Conservation (phyloP, 805 yeast genomes). For the Saitoella complicata region DNA sequence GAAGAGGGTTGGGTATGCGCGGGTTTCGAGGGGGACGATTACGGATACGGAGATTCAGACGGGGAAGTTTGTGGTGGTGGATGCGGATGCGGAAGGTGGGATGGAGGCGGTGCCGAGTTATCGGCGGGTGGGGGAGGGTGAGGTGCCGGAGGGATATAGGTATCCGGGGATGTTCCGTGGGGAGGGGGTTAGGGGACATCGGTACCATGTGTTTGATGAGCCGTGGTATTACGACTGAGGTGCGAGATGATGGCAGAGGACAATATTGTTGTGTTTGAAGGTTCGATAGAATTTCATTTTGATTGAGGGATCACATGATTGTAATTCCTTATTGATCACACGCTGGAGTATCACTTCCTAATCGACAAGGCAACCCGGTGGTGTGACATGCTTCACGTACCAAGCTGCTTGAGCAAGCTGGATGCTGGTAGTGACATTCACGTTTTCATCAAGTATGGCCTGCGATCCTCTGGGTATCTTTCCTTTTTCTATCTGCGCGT, state of each 20-base stretch:
- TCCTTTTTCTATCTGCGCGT: too few species aligned
- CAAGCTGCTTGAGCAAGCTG: too few species aligned
- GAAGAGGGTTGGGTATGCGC: constrained; percentile 81
- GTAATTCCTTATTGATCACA: too few species aligned
- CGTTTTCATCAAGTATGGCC: too few species aligned
- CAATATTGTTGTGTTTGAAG: neutral
- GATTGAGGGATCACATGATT: too few species aligned
- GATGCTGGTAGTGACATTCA: too few species aligned
- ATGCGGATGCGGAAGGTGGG: constrained; percentile 9
- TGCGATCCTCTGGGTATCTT: too few species aligned
- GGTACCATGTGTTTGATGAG: constrained; percentile 86
- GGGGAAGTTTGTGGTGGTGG: constrained; percentile 60
- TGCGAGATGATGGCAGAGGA: neutral
- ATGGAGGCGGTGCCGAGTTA: constrained; percentile 35
- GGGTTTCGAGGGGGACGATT: constrained; percentile 81
- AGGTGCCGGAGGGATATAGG: constrained; percentile 43
- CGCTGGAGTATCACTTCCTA: too few species aligned
- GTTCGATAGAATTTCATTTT: too few species aligned
- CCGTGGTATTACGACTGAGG: constrained; percentile 53
- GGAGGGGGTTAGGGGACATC: constrained; percentile 85
- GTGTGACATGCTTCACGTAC: too few species aligned
- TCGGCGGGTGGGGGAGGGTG: constrained; percentile 36
- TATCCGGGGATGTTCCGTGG: constrained; percentile 73
- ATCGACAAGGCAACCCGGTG: too few species aligned
- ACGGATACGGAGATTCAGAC: constrained; percentile 95